These are phyloP conservation scores for Xylaria longipes DNA, from an alignment of 495 filamentous ascomycete genomes.

Conservation along the genomic window DNA sequence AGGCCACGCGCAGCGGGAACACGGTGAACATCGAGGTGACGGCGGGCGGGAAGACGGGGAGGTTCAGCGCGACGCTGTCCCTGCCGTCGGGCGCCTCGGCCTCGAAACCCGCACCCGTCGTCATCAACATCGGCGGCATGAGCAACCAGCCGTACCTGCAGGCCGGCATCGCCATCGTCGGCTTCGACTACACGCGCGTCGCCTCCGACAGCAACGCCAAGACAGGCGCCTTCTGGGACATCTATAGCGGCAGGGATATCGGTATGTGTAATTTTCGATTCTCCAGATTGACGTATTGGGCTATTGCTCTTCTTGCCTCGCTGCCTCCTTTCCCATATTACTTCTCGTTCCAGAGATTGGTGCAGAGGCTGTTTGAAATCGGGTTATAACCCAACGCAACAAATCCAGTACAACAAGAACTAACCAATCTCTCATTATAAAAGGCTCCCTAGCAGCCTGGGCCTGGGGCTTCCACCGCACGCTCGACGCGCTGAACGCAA, in stretches of 20 bases:
- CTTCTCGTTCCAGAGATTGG: background rate
- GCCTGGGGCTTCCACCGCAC: slow-evolving; percentile 62
- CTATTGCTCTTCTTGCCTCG: background rate
- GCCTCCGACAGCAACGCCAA: slow-evolving; percentile 59
- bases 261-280: slow-evolving; percentile 42
- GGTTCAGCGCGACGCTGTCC: slow-evolving; percentile 52
- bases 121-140: slow-evolving; percentile 63
- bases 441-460: slow-evolving; percentile 59
- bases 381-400: background rate
- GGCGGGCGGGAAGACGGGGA: slow-evolving; percentile 53
- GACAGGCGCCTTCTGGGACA: slow-evolving; percentile 58
- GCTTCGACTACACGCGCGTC: slow-evolving; percentile 58
- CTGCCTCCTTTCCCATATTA: too few species aligned
- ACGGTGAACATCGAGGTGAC: slow-evolving; percentile 55
- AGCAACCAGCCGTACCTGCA: slow-evolving; percentile 56
- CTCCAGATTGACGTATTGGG: background rate
- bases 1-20: slow-evolving; percentile 56
- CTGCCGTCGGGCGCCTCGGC: slow-evolving; percentile 41
- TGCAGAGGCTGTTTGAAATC: background rate
- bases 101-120: slow-evolving; percentile 51
- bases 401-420: background rate
- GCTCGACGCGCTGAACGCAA: slow-evolving; percentile 57
- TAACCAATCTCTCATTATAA: background rate
- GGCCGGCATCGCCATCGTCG: slow-evolving; percentile 58
- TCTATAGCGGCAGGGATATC: slow-evolving; percentile 60